Percentiles rank a stretch among this genome's conserved stretches.
Conservation (phyloP, 2,329 filamentous ascomycete genomes). For the Penicillium sp. region DNA sequence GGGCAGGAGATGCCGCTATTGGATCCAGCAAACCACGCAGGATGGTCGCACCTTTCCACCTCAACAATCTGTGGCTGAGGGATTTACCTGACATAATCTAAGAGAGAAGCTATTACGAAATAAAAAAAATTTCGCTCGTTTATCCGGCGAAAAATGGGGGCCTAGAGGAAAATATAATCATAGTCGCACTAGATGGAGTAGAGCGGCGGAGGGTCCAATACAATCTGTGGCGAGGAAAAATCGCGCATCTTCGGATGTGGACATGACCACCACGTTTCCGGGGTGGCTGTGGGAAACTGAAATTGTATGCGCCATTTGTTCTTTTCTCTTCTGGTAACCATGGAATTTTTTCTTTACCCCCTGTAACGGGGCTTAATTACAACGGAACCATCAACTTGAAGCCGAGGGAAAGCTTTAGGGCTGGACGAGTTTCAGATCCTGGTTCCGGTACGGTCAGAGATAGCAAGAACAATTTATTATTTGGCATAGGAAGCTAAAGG, state of each 20-base stretch:
- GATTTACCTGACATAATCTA: slow-evolving; percentile 11
- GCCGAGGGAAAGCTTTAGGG: slow-evolving; percentile 1
- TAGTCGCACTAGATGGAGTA: slow-evolving; percentile 5
- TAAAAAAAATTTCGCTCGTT: not conserved
- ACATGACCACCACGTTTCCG: slow-evolving; percentile 1
- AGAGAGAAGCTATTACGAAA: not conserved
- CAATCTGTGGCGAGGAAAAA: slow-evolving; percentile 21
- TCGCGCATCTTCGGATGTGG: slow-evolving; percentile 16
- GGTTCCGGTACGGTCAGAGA: slow-evolving; percentile 12
- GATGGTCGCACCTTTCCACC: slow-evolving; percentile 2
- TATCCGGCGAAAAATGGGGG: slow-evolving; percentile 6
- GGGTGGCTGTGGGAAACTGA: slow-evolving; percentile 8
- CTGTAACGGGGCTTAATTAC: not conserved
- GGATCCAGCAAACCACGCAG: slow-evolving; percentile 22
- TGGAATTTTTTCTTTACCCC: not conserved
- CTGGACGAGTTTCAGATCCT: not conserved
- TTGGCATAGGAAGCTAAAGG: not conserved
- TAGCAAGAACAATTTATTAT: not conserved
- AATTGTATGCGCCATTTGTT: slow-evolving; percentile 17
- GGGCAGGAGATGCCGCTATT: slow-evolving; percentile 8
- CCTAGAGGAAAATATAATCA: not conserved
- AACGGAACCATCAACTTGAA: not conserved
- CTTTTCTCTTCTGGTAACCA: slow-evolving; percentile 4
- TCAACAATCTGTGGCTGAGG: slow-evolving; percentile 5
- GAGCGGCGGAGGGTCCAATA: not conserved